These are phyloP conservation scores for Paracoccidioides brasiliensis DNA, from an alignment of 2,329 filamentous ascomycete species.

Conservation along the genomic window DNA sequence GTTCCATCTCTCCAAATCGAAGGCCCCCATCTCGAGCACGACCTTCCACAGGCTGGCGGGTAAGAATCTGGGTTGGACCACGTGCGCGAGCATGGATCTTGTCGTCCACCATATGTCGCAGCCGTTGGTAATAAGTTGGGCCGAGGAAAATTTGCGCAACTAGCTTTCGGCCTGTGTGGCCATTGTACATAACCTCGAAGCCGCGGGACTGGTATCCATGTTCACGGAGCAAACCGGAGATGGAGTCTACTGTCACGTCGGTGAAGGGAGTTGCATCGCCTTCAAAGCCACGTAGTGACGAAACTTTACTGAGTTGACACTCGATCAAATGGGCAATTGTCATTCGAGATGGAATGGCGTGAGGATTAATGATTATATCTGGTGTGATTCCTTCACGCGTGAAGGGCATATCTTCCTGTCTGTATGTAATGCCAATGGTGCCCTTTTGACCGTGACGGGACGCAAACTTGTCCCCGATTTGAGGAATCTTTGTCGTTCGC, in stretches of 20 bases:
- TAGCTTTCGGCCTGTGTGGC: slow-evolving; percentile 88
- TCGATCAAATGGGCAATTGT: slow-evolving; percentile 99
- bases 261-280: slow-evolving; percentile 97
- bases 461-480: slow-evolving; percentile 98
- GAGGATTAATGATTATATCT: slow-evolving; percentile 96
- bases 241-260: slow-evolving; percentile 87
- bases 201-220: slow-evolving; percentile 94
- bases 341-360: slow-evolving; percentile 99
- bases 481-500: slow-evolving; percentile 91
- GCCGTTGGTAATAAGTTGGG: slow-evolving; percentile 95
- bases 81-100: slow-evolving; percentile 99
- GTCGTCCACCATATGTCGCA: slow-evolving; percentile 99
- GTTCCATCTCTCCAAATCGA: slow-evolving; percentile 99
- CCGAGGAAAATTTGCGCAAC: slow-evolving; percentile 92
- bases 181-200: slow-evolving; percentile 98
- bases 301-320: slow-evolving; percentile 93
- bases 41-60: slow-evolving; percentile 93
- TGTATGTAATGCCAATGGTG: slow-evolving; percentile 96
- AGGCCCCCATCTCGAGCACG: slow-evolving; percentile 94
- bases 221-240: slow-evolving; percentile 72
- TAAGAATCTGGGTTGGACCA: slow-evolving; percentile 93
- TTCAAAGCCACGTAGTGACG: slow-evolving; percentile 83
- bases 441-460: slow-evolving; percentile 98
- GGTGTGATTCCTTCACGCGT: slow-evolving; percentile 81
- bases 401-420: slow-evolving; percentile 98